Percentiles rank a stretch among this genome's conserved stretches.
Conservation (phyloP, 257 asterid genomes). For the Fraxinus excelsior region DNA sequence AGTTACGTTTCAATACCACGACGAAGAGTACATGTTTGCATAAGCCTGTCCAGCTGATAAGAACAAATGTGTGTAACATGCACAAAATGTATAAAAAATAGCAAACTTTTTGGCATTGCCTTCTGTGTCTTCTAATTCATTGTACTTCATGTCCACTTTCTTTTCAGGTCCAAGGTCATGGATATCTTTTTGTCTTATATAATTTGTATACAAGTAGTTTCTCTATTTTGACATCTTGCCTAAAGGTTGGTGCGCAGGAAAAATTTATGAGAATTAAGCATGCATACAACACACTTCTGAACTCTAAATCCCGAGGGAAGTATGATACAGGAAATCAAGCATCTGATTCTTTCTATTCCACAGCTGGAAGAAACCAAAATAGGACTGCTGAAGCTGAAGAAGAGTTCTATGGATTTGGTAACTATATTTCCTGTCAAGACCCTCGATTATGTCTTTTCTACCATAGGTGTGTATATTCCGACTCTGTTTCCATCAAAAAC, state of each 20-base stretch:
- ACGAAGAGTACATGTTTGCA: neutral
- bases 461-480: no score
- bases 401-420: conserved; percentile 94
- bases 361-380: conserved; percentile 45
- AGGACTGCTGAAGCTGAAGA: conserved; percentile 59
- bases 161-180: neutral
- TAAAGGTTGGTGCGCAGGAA: conserved; percentile 80
- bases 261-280: conserved; percentile 93
- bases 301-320: conserved; percentile 61
- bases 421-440: conserved; percentile 20
- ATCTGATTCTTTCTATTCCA: conserved; percentile 58
- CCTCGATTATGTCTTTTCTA: neutral
- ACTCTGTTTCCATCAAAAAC: neutral
- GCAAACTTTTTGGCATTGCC: neutral
- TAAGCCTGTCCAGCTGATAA: conserved; percentile 2
- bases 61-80: neutral
- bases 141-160: conserved; percentile 11
- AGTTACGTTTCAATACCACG: neutral
- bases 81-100: neutral
- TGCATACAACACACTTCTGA: conserved; percentile 78
- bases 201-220: conserved; percentile 8
- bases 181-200: conserved; percentile 4
- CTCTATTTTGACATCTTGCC: conserved; percentile 12
- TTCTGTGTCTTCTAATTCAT: neutral
- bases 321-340: conserved; percentile 49